phyloP scores from a whole-genome alignment of 192 early-diverging fungal species.

The Coemansia sp. region DNA sequence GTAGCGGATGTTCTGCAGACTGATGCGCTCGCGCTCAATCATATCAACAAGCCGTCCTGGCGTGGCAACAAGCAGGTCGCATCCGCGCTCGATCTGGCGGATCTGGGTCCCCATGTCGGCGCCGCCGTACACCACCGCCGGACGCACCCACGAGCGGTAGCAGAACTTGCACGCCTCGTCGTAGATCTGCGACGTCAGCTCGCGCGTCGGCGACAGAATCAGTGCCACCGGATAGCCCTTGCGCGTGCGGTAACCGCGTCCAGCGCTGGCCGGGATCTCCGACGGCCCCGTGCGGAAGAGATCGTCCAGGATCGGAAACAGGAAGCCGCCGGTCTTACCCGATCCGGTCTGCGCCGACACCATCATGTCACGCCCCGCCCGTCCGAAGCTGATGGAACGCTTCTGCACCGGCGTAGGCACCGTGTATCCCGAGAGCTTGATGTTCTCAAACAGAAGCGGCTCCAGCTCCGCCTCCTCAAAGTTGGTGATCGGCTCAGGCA shows the following conservation, averaged over 20 bases:
- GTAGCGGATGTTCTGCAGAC: slow-evolving; percentile 72
- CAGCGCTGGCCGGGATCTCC: slow-evolving; percentile 48
- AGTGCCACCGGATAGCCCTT: slow-evolving; percentile 61
- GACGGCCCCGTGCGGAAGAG: slow-evolving; percentile 83
- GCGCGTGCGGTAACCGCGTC: slow-evolving; percentile 63
- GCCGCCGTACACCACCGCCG: slow-evolving; percentile 95
- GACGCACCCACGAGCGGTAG: slow-evolving; percentile 88
- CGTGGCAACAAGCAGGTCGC: slow-evolving; percentile 91
- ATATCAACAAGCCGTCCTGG: slow-evolving; percentile 93
- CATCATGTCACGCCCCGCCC: slow-evolving; percentile 90
- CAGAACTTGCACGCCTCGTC: slow-evolving; percentile 74
- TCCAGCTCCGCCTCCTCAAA: slow-evolving; percentile 79
- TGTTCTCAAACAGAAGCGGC: slow-evolving; percentile 84
- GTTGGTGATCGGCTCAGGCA: slow-evolving; percentile 63
- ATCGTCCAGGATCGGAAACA: slow-evolving; percentile 94
- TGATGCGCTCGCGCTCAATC: slow-evolving; percentile 77
- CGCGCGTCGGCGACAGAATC: slow-evolving; percentile 77
- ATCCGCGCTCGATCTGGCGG: slow-evolving; percentile 86
- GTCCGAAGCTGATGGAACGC: slow-evolving; percentile 84
- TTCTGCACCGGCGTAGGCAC: slow-evolving; percentile 96
- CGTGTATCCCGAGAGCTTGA: slow-evolving; percentile 82
- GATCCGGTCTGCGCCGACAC: slow-evolving; percentile 98
- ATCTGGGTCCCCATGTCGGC: slow-evolving; percentile 88
- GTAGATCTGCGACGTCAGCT: slow-evolving; percentile 72
- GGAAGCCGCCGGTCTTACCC: slow-evolving; percentile 95